A percentile compares a stretch with the other conserved stretches of the same genome.
Evolutionary conservation across 495 filamentous ascomycete species (phyloP).

Genomic region (Penicillium crystallinum): DNA sequence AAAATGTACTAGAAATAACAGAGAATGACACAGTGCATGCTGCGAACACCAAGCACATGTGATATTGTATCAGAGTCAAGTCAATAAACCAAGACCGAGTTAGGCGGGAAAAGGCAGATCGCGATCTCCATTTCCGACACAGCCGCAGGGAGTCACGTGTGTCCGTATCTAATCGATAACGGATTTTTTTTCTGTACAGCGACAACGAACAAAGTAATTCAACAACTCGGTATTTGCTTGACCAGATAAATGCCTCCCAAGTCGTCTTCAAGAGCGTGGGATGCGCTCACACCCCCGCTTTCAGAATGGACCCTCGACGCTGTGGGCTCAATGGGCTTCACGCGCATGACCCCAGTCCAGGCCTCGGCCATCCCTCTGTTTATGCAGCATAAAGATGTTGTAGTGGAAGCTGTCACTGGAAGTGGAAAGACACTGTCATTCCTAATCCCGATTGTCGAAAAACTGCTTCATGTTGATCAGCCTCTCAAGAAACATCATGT

Average conservation of each 20-base stretch:
- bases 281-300: constrained; percentile 68
- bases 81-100: constrained; percentile 20
- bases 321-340: constrained; percentile 77
- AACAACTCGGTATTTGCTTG: background rate
- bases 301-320: constrained; percentile 89
- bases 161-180: constrained; percentile 29
- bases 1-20: background rate
- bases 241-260: constrained; percentile 33
- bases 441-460: constrained; percentile 82
- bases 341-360: constrained; percentile 88
- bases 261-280: constrained; percentile 62
- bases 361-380: constrained; percentile 90
- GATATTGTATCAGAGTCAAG: constrained; percentile 5
- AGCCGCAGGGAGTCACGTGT: constrained; percentile 25
- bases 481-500: constrained; percentile 84
- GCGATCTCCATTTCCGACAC: constrained; percentile 19
- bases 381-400: constrained; percentile 90
- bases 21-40: constrained; percentile 4
- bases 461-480: constrained; percentile 67
- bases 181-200: constrained; percentile 19
- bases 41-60: background rate
- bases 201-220: background rate
- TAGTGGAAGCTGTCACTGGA: constrained; percentile 94
- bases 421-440: constrained; percentile 93
- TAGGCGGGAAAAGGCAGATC: constrained; percentile 22